phyloP scores from a whole-genome alignment of 495 filamentous ascomycete species.

The Cladorrhinum samala region DNA sequence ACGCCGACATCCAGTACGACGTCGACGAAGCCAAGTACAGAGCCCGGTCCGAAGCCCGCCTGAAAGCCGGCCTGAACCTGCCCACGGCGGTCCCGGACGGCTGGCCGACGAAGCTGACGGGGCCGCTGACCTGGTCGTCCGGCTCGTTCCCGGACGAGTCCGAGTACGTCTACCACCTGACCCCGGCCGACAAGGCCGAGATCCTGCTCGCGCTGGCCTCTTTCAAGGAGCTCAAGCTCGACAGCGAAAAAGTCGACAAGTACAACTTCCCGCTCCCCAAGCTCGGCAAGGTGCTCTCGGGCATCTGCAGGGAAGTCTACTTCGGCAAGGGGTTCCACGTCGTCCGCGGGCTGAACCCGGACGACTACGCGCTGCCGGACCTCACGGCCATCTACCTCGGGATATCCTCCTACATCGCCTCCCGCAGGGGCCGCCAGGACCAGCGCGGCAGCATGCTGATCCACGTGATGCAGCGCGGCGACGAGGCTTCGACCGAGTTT shows the following conservation, averaged over 20 bases:
- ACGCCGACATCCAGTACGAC: conserved; percentile 21
- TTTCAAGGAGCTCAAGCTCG: conserved; percentile 17
- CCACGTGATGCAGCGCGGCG: conserved; percentile 21
- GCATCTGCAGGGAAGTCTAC: conserved; percentile 27
- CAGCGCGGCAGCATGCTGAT: conserved; percentile 24
- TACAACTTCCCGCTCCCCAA: conserved; percentile 19
- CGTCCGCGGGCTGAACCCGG: conserved; percentile 43
- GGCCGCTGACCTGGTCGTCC: conserved; percentile 18
- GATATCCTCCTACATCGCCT: conserved; percentile 20
- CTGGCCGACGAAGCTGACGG: conserved; percentile 18
- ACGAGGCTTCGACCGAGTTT: conserved; percentile 10
- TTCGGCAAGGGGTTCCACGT: conserved; percentile 45
- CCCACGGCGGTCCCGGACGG: conserved; percentile 15
- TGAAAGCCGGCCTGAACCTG: conserved; percentile 15
- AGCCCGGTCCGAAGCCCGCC: conserved; percentile 13
- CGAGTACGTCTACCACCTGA: conserved; percentile 22
- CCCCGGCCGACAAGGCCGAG: conserved; percentile 17
- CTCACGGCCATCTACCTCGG: conserved; percentile 22
- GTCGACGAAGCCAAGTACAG: conserved; percentile 20
- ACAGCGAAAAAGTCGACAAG: conserved; percentile 18
- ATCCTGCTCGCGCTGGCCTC: conserved; percentile 12
- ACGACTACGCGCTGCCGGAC: conserved; percentile 19
- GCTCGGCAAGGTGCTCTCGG: conserved; percentile 7
- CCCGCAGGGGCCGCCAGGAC: conserved; percentile 20
- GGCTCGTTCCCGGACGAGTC: conserved; percentile 16